These are phyloP conservation scores for Elsinoe batatas DNA, from an alignment of 2,329 filamentous ascomycete genomes.

Conservation along the genomic window DNA sequence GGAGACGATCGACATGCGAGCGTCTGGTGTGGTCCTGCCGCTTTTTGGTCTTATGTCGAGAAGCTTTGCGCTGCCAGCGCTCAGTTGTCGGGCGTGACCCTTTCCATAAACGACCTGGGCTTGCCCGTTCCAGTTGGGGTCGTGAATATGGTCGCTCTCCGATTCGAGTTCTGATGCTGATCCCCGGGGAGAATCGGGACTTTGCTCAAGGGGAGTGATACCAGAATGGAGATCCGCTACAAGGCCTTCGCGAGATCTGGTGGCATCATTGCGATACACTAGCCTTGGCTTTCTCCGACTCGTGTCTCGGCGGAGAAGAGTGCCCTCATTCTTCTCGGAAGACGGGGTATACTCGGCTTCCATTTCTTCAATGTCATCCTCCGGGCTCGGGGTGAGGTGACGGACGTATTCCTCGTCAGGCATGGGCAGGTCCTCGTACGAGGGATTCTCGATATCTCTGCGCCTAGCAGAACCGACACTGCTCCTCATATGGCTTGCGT, in stretches of 20 bases:
- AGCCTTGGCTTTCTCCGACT: constrained; percentile 53
- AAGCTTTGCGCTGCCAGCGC: constrained; percentile 66
- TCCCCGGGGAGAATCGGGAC: constrained; percentile 23
- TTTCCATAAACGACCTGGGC: constrained; percentile 32
- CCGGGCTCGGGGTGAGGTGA: constrained; percentile 28
- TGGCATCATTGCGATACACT: constrained; percentile 48
- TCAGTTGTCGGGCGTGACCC: constrained; percentile 60
- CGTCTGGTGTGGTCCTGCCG: constrained; percentile 7
- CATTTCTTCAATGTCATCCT: constrained; percentile 12
- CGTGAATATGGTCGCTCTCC: not conserved
- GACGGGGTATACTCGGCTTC: constrained; percentile 8
- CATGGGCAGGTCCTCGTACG: constrained; percentile 54
- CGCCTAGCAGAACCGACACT: constrained; percentile 36
- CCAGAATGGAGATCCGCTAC: constrained; percentile 41
- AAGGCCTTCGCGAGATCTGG: constrained; percentile 54
- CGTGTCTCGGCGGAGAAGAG: constrained; percentile 32
- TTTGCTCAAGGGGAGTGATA: constrained; percentile 14
- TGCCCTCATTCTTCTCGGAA: constrained; percentile 12
- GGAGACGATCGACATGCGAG: constrained; percentile 6
- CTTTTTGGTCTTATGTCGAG: constrained; percentile 45
- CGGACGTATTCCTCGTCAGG: constrained; percentile 68
- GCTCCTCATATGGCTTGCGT: constrained; percentile 36
- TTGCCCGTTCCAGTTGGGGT: not conserved
- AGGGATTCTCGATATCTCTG: constrained; percentile 46
- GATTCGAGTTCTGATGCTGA: constrained; percentile 15